Evolutionary conservation across 2,329 filamentous ascomycete genomes (phyloP), one percentile per base, ranked within the genome.

Genomic region (Diaporthe citri): DNA sequence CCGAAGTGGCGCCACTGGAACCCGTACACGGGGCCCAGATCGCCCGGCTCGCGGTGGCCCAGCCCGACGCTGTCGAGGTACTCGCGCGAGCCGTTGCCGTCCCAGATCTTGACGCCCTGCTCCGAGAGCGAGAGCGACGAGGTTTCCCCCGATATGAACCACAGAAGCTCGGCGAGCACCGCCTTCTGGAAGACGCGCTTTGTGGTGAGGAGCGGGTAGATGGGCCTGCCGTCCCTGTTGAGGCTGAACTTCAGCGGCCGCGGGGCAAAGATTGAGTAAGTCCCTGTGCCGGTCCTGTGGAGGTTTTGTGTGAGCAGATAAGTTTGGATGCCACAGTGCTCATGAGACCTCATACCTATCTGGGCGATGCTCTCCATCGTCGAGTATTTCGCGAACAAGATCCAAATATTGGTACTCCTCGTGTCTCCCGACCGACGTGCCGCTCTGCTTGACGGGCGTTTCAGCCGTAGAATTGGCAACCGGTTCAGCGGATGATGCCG

Each of bases 1-100:
- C 97, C 97, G 81, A 99, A 99, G 85, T 98, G 96, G 4, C 97
- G 94, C 97, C 97, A 99, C 85, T 99, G 97, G 86, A 99, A 99
- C 2, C 97, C 97, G 82, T 99, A 99, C 0, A 98, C 96, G 41
- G 97, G 97, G 0, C 97, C 97, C 0, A 99, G 88, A 81, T 99
- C 97, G 78, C 97, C 97, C 28, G 93, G 94, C 71, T 91, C 94
- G 75, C 96, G 94, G 82, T 98, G 92, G 0, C 88, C 87, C 9
- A 98, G 90, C 0, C 96, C 96, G 1, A 97, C 90, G 77, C 88
- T 92, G 86, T 99, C 96, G 51, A 99, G 93, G 83, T 94, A 98
- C 81, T 92, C 93, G 79, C 97, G 94, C 62, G 93, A 95, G 57
- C 96, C 97, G 82, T 99, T 99, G 80, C 96, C 96, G 82, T 99